Evolutionary conservation across 1,139 yeast genomes (phyloP).

Genomic region (Entelexis sorbosivorans): DNA sequence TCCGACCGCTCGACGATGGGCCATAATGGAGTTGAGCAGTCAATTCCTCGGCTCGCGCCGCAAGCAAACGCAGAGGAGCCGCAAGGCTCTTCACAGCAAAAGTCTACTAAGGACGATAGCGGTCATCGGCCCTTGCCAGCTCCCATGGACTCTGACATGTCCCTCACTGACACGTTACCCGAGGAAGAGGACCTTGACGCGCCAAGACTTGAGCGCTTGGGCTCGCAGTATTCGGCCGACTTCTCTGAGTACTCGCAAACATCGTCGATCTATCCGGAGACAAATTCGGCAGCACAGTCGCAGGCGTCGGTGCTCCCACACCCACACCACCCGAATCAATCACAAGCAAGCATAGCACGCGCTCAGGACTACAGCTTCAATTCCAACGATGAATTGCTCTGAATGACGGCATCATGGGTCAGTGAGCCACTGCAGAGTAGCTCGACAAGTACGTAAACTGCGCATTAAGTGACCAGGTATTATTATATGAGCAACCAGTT

Average conservation of each 20-base stretch:
- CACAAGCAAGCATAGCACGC: constrained; percentile 4
- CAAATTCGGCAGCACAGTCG: constrained; percentile 14
- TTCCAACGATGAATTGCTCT: constrained; percentile 3
- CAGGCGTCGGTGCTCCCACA: constrained; percentile 8
- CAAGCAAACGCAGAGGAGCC: background rate
- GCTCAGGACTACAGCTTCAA: constrained; percentile 6
- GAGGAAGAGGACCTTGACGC: background rate
- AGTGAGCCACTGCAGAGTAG: no score
- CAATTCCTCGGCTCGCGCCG: no score
- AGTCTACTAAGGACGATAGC: background rate
- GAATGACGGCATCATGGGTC: no score
- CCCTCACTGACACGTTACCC: background rate
- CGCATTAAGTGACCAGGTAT: no score
- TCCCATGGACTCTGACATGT: constrained; percentile 1
- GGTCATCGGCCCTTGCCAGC: constrained; percentile 3
- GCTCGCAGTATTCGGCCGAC: background rate
- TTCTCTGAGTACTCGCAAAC: constrained; percentile 15
- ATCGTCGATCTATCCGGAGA: constrained; percentile 16
- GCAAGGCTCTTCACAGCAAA: background rate
- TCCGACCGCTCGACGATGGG: background rate
- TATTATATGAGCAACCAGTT: no score
- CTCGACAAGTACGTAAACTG: no score
- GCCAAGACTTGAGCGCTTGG: background rate
- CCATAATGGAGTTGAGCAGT: background rate
- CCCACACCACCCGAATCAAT: background rate